Evolutionary conservation across 768 basidiomycete genomes (phyloP).

Genomic region (Rhizopogon roseolus): DNA sequence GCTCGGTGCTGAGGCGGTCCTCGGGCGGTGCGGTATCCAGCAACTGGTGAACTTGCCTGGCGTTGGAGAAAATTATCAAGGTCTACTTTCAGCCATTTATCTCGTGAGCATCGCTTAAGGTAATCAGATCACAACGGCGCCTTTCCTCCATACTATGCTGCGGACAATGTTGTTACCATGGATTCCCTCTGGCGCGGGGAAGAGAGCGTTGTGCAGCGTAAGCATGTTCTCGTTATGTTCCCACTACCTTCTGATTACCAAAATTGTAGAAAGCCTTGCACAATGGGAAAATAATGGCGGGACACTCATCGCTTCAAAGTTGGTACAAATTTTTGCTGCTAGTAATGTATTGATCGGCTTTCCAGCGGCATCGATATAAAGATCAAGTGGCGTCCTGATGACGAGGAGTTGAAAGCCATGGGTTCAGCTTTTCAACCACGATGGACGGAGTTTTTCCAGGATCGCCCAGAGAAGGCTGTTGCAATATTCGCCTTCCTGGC

Average conservation of each 20-base stretch:
- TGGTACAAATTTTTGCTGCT: conserved; percentile 4
- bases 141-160: conserved; percentile 29
- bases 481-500: neutral
- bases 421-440: conserved; percentile 13
- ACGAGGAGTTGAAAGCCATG: conserved; percentile 13
- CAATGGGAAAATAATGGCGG: conserved; percentile 32
- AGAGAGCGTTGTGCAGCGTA: conserved; percentile 35
- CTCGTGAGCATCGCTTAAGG: no score
- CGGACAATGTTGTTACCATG: conserved; percentile 41
- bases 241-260: neutral
- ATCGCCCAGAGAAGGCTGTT: conserved; percentile 17
- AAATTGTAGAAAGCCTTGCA: conserved; percentile 9
- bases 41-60: conserved; percentile 34
- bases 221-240: conserved; percentile 11
- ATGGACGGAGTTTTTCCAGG: conserved; percentile 15
- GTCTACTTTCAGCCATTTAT: conserved; percentile 8
- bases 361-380: conserved; percentile 11
- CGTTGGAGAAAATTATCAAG: conserved; percentile 39
- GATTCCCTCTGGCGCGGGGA: conserved; percentile 39
- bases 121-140: conserved; percentile 25
- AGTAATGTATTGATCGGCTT: neutral
- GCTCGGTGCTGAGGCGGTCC: conserved; percentile 28
- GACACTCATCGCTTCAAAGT: conserved; percentile 53
- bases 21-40: conserved; percentile 23
- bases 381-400: conserved; percentile 20